Evolutionary conservation across 371 early-diverging fungal genomes (phyloP).

Genomic region (Saksenaea oblongispora): DNA sequence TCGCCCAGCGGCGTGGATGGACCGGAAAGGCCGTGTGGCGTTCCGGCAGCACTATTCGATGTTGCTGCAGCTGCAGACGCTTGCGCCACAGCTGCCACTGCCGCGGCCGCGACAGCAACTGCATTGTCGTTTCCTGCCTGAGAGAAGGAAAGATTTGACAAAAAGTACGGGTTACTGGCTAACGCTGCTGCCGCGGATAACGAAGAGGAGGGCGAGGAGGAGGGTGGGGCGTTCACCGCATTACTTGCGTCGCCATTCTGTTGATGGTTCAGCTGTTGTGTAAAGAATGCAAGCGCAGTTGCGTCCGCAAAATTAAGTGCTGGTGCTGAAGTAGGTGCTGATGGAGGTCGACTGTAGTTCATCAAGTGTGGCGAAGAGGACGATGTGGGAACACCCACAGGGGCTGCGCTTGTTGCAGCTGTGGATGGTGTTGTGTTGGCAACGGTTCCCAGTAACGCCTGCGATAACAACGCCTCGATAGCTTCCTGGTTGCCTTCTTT

Average conservation of each 20-base stretch:
- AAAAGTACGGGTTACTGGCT: conserved; percentile 30
- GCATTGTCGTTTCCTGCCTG: conserved; percentile 14
- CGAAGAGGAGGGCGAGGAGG: conserved; percentile 13
- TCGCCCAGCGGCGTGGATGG: not conserved
- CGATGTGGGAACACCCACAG: not conserved
- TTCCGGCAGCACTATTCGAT: not conserved
- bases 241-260: conserved; percentile 3
- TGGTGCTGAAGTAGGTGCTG: conserved; percentile 10
- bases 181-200: conserved; percentile 5
- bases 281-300: conserved; percentile 44
- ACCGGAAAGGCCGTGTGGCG: not conserved
- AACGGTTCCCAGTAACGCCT: conserved; percentile 29
- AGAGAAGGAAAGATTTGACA: conserved; percentile 19
- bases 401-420: not conserved
- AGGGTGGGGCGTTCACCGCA: not conserved
- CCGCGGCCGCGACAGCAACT: conserved; percentile 29
- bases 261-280: conserved; percentile 38
- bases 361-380: conserved; percentile 5
- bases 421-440: not conserved
- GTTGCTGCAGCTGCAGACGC: conserved; percentile 1
- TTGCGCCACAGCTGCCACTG: conserved; percentile 20
- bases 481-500: conserved; percentile 44
- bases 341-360: not conserved
- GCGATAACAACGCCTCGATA: conserved; percentile 44
- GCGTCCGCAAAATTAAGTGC: conserved; percentile 43